Conservation (phyloP, 192 early-diverging fungal species). For the Backusella morwellensis region DNA sequence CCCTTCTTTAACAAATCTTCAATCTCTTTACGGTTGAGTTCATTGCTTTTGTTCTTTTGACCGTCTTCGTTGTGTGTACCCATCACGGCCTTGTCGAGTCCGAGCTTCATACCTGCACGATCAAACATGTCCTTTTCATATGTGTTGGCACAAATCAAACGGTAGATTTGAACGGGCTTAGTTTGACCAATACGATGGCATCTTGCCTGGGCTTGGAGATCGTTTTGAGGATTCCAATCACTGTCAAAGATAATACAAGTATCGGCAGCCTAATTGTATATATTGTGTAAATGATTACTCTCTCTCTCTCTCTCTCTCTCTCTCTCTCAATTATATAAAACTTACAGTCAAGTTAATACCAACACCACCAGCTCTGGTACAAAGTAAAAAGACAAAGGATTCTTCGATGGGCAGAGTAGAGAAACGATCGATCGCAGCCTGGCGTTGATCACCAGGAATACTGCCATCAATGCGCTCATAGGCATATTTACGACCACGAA, state of each 20-base stretch:
- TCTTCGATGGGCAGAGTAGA: slow-evolving; percentile 60
- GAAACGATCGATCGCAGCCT: slow-evolving; percentile 85
- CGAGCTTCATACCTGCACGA: slow-evolving; percentile 82
- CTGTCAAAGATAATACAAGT: slow-evolving; percentile 85
- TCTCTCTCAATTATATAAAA: neutral
- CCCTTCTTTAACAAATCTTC: slow-evolving; percentile 87
- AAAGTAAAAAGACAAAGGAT: slow-evolving; percentile 83
- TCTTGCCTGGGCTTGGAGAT: slow-evolving; percentile 80
- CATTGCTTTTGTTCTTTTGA: slow-evolving; percentile 48
- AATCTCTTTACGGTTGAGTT: slow-evolving; percentile 73
- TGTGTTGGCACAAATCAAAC: slow-evolving; percentile 77
- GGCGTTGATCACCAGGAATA: slow-evolving; percentile 73
- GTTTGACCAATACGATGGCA: slow-evolving; percentile 88
- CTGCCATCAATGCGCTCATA: slow-evolving; percentile 83
- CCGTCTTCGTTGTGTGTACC: slow-evolving; percentile 43
- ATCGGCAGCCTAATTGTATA: slow-evolving; percentile 63
- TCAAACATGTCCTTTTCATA: slow-evolving; percentile 94
- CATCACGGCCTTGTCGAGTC: slow-evolving; percentile 74
- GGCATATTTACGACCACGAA: slow-evolving; percentile 64
- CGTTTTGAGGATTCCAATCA: slow-evolving; percentile 91
- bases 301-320: neutral
- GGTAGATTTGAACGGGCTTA: slow-evolving; percentile 73
- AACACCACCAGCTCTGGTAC: slow-evolving; percentile 84
- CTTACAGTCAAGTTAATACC: slow-evolving; percentile 78
- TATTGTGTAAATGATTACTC: too few species aligned